Percentiles rank a stretch among this genome's conserved stretches.
These are phyloP conservation scores for Stagonosporopsis cucurbitacearum DNA, from an alignment of 2,329 filamentous ascomycete species.

Conservation along the genomic window DNA sequence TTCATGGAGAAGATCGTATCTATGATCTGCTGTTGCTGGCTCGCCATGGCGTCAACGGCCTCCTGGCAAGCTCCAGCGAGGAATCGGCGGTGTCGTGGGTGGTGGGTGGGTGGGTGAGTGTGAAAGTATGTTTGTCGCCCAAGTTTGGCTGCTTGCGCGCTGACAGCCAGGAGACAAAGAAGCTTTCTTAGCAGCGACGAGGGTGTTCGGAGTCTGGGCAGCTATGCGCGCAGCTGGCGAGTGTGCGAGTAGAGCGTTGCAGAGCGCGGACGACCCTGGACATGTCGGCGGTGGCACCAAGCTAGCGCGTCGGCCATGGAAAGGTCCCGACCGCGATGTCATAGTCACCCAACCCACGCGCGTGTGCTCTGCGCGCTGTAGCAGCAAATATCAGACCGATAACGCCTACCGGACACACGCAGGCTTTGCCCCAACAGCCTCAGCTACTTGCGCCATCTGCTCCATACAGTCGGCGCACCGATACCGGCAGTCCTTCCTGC, in stretches of 20 bases:
- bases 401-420: background rate
- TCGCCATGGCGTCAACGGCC: slow-evolving; percentile 42
- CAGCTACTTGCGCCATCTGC: background rate
- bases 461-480: background rate
- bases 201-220: background rate
- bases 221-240: slow-evolving; percentile 9
- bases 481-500: slow-evolving; percentile 6
- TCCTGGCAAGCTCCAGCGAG: slow-evolving; percentile 24
- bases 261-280: slow-evolving; percentile 17
- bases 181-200: background rate
- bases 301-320: slow-evolving; percentile 17
- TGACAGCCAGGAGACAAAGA: background rate
- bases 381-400: slow-evolving; percentile 5
- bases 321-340: slow-evolving; percentile 15
- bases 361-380: slow-evolving; percentile 15
- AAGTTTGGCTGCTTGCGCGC: background rate
- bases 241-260: slow-evolving; percentile 11
- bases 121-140: background rate
- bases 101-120: too few species aligned
- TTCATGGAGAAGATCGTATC: slow-evolving; percentile 52
- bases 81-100: slow-evolving; percentile 15
- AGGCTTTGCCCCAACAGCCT: too few species aligned
- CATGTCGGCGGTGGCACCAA: slow-evolving; percentile 14
- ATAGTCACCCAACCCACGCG: slow-evolving; percentile 9
- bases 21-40: slow-evolving; percentile 50